Base-by-base conservation (phyloP, 805 yeast species). In the Kuraishia capsulata region DNA sequence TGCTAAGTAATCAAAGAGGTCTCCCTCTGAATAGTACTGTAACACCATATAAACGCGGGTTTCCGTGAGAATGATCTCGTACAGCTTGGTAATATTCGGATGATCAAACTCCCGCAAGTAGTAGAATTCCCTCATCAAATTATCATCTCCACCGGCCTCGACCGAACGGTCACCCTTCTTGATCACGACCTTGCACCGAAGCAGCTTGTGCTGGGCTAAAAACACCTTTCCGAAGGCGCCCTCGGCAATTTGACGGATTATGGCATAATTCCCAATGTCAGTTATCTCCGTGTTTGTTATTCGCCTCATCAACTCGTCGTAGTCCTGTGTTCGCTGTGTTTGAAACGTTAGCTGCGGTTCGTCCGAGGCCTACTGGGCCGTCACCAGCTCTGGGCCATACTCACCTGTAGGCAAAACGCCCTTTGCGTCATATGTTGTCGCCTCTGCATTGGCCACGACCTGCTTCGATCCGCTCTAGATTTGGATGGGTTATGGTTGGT, bases 211-310 rank as follows among this genome's bases (percentile, higher is more conserved):
- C 28, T 67, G 66, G 2, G 96, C 97, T 23, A 90, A 62, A 54
- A 81, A 92, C 1, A 88, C 95, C 52, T 83, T 84, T 6, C 97
- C 97, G 67, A 88, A 90, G 3, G 95, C 73, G 8, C 97, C 97
- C 49, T 85, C 88, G 2, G 97, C 97, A 18, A 90, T 81, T 46
- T 80, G 84, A 41, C 77, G 66, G 5, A 76, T 51, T 5, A 92
- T 75, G 37, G 70, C 64, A 53, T 90, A 90, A 57, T 83, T 86
- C 1, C 98, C 97, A 10, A 90, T 78, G 39, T 78, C 83, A 35
- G 64, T 64, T 32, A 78, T 59, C 31, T 71, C 76, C 8, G 72
- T 51, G 16, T 44, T 49, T 2, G 54, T 49, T 40, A 59, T 57
- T 33, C 44, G 42, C 36, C 55, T 50, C 57, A 66, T 30, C 65